A percentile compares a stretch with the other conserved stretches of the same genome.
These are phyloP conservation scores for Debaryomyces udenii DNA, from an alignment of 1,139 yeast species.

Conservation along the genomic window DNA sequence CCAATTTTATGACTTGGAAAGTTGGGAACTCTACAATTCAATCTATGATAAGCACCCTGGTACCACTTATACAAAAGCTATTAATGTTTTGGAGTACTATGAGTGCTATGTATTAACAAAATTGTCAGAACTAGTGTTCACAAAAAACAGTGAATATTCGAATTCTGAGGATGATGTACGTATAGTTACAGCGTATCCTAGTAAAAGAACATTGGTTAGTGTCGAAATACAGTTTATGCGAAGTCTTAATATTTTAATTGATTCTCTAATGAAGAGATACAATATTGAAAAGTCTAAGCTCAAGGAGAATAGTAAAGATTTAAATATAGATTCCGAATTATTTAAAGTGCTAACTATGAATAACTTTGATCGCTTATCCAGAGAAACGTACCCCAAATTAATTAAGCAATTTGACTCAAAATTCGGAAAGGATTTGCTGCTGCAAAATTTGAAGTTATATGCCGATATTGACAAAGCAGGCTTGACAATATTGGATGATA, in stretches of 20 bases:
- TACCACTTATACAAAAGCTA: constrained; percentile 37
- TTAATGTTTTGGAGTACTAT: constrained; percentile 41
- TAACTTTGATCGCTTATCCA: constrained; percentile 44
- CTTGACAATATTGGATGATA: constrained; percentile 46
- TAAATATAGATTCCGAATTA: constrained; percentile 28
- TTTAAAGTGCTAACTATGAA: constrained; percentile 51
- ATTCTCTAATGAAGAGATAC: constrained; percentile 48
- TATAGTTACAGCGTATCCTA: constrained; percentile 41
- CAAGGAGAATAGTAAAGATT: constrained; percentile 13
- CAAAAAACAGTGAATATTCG: constrained; percentile 17
- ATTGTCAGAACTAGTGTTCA: constrained; percentile 31
- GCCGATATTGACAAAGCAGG: constrained; percentile 49
- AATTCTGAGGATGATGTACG: constrained; percentile 24
- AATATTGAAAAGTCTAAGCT: constrained; percentile 31
- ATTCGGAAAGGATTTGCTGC: constrained; percentile 40
- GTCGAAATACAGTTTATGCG: constrained; percentile 53
- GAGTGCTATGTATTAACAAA: constrained; percentile 40
- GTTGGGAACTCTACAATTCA: constrained; percentile 37
- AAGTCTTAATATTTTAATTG: constrained; percentile 45
- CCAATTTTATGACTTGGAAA: constrained; percentile 48
- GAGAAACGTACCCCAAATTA: constrained; percentile 36
- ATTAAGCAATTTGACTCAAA: constrained; percentile 37
- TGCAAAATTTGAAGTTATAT: constrained; percentile 45
- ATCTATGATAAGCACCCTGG: constrained; percentile 15
- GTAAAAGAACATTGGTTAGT: constrained; percentile 44